phyloP scores from a whole-genome alignment of 495 filamentous ascomycete genomes.

The Annulohypoxylon nitens region DNA sequence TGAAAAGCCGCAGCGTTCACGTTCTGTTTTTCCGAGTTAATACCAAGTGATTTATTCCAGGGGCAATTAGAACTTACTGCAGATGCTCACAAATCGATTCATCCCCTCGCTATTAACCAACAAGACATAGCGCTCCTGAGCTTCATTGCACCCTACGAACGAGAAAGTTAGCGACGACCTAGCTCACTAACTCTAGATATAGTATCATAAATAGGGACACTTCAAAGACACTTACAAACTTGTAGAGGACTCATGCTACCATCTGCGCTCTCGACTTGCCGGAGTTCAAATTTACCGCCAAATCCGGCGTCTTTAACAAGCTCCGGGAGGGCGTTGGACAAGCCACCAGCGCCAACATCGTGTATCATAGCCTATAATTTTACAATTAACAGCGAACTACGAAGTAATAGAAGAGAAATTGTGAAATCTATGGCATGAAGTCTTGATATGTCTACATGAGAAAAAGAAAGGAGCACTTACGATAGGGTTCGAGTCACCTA shows the following conservation, averaged over 20 bases:
- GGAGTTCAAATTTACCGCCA: constrained; percentile 89
- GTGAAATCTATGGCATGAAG: background rate
- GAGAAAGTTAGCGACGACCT: constrained; percentile 5
- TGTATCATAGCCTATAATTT: constrained; percentile 79
- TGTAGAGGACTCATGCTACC: constrained; percentile 92
- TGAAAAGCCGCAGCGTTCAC: constrained; percentile 94
- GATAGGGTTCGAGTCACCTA: constrained; percentile 88
- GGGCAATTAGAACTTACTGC: constrained; percentile 60
- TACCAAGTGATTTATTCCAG: constrained; percentile 40
- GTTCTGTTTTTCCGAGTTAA: constrained; percentile 49
- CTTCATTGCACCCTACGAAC: constrained; percentile 77
- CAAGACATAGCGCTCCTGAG: constrained; percentile 94
- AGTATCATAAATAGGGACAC: constrained; percentile 9
- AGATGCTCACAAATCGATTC: constrained; percentile 86
- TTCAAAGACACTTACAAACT: constrained; percentile 25
- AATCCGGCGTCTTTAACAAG: constrained; percentile 90
- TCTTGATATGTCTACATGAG: background rate
- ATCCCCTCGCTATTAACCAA: constrained; percentile 82
- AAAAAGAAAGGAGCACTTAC: constrained; percentile 20
- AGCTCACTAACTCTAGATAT: background rate
- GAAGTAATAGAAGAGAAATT: background rate
- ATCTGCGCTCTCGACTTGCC: constrained; percentile 91
- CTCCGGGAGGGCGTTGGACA: constrained; percentile 94
- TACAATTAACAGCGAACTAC: background rate
- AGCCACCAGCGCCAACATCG: constrained; percentile 93